phyloP scores from a whole-genome alignment of 306 rosid genomes.

The Prunus campanulata region DNA sequence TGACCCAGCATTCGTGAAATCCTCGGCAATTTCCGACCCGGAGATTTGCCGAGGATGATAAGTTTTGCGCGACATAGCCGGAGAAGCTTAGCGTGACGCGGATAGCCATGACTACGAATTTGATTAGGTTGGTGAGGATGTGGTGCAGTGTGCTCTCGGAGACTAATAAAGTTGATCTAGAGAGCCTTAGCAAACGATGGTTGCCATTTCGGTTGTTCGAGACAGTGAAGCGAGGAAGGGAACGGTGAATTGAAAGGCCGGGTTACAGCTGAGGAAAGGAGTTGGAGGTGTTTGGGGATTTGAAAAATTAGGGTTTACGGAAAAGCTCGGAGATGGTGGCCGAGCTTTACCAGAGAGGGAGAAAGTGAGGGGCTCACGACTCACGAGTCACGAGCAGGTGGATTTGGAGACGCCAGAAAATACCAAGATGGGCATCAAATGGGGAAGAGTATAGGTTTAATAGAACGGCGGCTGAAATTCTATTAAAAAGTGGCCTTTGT shows the following conservation, averaged over 20 bases:
- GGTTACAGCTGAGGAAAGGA: background rate
- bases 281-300: conserved; percentile 22
- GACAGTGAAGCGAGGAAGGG: conserved; percentile 24
- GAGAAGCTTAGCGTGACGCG: conserved; percentile 73
- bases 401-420: background rate
- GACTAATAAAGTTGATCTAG: conserved; percentile 12
- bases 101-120: conserved; percentile 60
- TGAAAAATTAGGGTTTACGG: background rate
- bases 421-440: background rate
- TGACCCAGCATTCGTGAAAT: conserved; percentile 64
- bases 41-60: conserved; percentile 62
- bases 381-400: background rate
- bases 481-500: background rate
- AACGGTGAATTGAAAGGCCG: conserved; percentile 34
- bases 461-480: background rate
- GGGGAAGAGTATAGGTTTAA: background rate
- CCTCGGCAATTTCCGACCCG: conserved; percentile 53
- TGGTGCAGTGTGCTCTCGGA: conserved; percentile 42
- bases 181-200: conserved; percentile 40
- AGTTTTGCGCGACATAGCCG: conserved; percentile 77
- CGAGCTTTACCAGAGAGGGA: conserved; percentile 1
- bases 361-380: background rate
- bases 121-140: conserved; percentile 23
- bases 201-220: conserved; percentile 35
- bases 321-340: background rate